These are phyloP conservation scores for Boletus huronensis DNA, from an alignment of 768 basidiomycete species.

Conservation along the genomic window DNA sequence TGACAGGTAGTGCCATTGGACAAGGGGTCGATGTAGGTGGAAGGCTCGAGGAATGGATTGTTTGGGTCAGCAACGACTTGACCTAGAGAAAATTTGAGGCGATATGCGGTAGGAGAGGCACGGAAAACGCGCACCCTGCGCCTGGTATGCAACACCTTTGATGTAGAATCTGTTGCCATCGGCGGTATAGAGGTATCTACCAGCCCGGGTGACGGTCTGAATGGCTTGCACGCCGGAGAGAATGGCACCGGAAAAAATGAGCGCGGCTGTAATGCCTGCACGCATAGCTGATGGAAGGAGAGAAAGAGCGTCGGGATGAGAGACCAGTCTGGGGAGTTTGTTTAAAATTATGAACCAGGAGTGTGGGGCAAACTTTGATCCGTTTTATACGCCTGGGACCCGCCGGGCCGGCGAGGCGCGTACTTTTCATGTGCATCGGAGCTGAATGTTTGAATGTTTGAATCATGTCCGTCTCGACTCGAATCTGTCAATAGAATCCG, in stretches of 20 bases:
- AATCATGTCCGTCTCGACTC: too few relatives aligned
- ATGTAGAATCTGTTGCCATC: conserved; percentile 82
- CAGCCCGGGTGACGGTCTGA: conserved; percentile 61
- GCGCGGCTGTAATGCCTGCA: conserved; percentile 18
- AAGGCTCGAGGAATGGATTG: conserved; percentile 69
- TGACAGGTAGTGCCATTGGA: conserved; percentile 62
- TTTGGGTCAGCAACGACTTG: conserved; percentile 39
- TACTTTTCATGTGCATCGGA: too few relatives aligned
- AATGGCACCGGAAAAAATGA: conserved; percentile 41
- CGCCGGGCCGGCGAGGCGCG: background rate
- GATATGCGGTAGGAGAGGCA: background rate
- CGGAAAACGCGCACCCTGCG: conserved; percentile 52
- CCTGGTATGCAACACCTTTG: conserved; percentile 83
- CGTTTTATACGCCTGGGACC: background rate
- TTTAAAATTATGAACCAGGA: background rate
- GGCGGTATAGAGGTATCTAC: conserved; percentile 77
- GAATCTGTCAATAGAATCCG: too few relatives aligned
- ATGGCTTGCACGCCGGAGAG: conserved; percentile 61
- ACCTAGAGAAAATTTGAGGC: conserved; percentile 26
- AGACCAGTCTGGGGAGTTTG: background rate
- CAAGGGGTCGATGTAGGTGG: conserved; percentile 77
- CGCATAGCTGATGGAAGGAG: conserved; percentile 25
- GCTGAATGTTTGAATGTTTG: too few relatives aligned
- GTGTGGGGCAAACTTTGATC: conserved; percentile 1
- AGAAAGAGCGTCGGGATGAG: conserved; percentile 3